Percentiles rank a stretch among this genome's conserved stretches.
These are phyloP conservation scores for Geosiphon pyriformis DNA, from an alignment of 192 early-diverging fungal genomes.

Conservation along the genomic window DNA sequence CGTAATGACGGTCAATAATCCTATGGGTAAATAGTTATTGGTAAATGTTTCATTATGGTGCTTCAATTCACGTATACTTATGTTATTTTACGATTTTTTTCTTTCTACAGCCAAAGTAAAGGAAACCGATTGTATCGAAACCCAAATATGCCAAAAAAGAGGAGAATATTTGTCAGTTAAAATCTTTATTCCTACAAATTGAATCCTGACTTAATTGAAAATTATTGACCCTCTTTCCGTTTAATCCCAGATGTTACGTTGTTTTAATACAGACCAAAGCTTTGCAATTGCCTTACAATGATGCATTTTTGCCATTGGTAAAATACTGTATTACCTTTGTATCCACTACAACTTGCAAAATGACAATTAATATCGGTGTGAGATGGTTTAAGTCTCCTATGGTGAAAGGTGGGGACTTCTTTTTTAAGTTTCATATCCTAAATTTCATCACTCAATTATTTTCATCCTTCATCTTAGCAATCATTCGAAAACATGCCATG, in stretches of 20 bases:
- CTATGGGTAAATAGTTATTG: constrained; percentile 56
- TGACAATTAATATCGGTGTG: constrained; percentile 51
- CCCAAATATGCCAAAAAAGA: constrained; percentile 46
- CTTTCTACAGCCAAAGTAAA: constrained; percentile 56
- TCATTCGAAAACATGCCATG: constrained; percentile 54
- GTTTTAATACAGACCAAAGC: constrained; percentile 43
- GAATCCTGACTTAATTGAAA: too few species aligned
- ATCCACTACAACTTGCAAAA: constrained; percentile 41
- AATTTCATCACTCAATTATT: constrained; percentile 1
- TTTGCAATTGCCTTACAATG: constrained; percentile 61
- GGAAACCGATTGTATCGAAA: constrained; percentile 58
- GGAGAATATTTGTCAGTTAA: constrained; percentile 54
- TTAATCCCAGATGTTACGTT: constrained; percentile 33
- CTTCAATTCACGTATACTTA: too few species aligned
- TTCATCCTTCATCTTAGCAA: constrained; percentile 28
- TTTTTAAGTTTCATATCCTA: constrained; percentile 8
- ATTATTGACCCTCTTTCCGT: not conserved
- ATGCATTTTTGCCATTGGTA: constrained; percentile 57
- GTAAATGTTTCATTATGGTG: too few species aligned
- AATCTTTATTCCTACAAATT: too few species aligned
- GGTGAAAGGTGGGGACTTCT: constrained; percentile 47
- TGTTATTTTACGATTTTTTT: too few species aligned
- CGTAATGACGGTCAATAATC: constrained; percentile 66
- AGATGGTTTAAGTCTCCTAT: constrained; percentile 65
- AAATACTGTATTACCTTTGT: constrained; percentile 68